A percentile compares a stretch with the other conserved stretches of the same genome.
Evolutionary conservation across 2,329 filamentous ascomycete species (phyloP).

Genomic region (Aspergillus terreus): DNA sequence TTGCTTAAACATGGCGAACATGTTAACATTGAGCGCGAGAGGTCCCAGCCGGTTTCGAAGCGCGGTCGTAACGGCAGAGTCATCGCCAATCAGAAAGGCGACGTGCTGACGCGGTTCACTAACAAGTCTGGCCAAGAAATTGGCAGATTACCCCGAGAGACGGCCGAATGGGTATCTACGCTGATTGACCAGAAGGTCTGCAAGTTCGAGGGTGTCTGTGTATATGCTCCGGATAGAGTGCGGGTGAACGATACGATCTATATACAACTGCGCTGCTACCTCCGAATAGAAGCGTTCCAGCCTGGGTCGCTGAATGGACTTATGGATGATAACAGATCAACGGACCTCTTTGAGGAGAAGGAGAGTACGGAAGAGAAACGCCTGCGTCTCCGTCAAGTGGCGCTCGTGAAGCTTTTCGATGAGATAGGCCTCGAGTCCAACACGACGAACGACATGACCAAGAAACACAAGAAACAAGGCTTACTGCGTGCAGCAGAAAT

Average conservation of each 20-base stretch:
- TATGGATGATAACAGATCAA: conserved; percentile 66
- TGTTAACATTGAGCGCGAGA: conserved; percentile 84
- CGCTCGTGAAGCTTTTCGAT: conserved; percentile 81
- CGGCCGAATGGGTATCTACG: conserved; percentile 86
- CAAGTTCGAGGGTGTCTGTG: conserved; percentile 79
- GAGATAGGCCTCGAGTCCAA: conserved; percentile 81
- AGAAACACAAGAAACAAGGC: conserved; percentile 76
- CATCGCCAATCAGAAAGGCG: conserved; percentile 60
- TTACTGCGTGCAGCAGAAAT: conserved; percentile 83
- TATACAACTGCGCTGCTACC: conserved; percentile 74
- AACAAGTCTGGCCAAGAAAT: conserved; percentile 75
- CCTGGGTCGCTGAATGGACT: conserved; percentile 49
- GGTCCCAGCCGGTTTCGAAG: conserved; percentile 59
- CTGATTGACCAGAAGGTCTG: conserved; percentile 88
- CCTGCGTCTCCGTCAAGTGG: conserved; percentile 78
- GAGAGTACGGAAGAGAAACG: conserved; percentile 83
- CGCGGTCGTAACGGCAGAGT: conserved; percentile 44
- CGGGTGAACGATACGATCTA: conserved; percentile 94
- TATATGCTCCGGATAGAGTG: conserved; percentile 80
- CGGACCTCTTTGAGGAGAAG: conserved; percentile 74
- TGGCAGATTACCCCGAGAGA: conserved; percentile 80
- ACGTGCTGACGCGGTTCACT: conserved; percentile 89
- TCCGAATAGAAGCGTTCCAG: conserved; percentile 72
- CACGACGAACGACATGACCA: conserved; percentile 67
- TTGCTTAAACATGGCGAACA: conserved; percentile 75